phyloP scores from a whole-genome alignment of 495 filamentous ascomycete genomes.

The Sordaria brevicollis region DNA sequence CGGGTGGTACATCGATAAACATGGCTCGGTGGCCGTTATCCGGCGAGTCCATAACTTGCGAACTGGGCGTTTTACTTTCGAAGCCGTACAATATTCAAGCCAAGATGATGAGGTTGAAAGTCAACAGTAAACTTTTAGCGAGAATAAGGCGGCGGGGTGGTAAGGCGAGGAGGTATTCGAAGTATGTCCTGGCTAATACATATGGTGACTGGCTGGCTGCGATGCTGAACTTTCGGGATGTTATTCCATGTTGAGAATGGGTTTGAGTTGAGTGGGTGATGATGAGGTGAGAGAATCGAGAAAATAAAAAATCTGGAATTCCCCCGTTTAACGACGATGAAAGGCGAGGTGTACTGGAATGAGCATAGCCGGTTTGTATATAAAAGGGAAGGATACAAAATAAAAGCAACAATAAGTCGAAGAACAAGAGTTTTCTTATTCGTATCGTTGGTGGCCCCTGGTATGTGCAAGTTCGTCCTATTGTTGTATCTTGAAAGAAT shows the following conservation, averaged over 20 bases:
- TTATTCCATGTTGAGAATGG: not conserved
- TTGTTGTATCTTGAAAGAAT: no score
- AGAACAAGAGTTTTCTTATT: not conserved
- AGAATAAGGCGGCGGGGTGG: not conserved
- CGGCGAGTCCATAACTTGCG: not conserved
- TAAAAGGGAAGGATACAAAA: not conserved
- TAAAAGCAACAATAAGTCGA: not conserved
- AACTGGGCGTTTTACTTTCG: not conserved
- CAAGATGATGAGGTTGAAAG: not conserved
- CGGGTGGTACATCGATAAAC: not conserved
- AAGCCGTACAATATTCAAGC: not conserved
- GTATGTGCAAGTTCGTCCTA: not conserved
- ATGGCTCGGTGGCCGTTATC: not conserved
- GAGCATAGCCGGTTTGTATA: not conserved
- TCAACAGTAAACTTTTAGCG: not conserved
- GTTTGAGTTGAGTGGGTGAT: not conserved
- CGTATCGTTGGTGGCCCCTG: not conserved
- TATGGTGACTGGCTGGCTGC: not conserved
- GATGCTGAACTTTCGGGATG: not conserved
- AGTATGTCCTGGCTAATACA: not conserved
- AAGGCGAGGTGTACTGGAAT: not conserved
- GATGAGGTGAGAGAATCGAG: not conserved
- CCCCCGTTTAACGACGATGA: not conserved
- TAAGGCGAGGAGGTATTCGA: not conserved
- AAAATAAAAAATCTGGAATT: not conserved